Base-by-base conservation (phyloP, 164 flowering plant species). In the Nelumbo lutea region DNA sequence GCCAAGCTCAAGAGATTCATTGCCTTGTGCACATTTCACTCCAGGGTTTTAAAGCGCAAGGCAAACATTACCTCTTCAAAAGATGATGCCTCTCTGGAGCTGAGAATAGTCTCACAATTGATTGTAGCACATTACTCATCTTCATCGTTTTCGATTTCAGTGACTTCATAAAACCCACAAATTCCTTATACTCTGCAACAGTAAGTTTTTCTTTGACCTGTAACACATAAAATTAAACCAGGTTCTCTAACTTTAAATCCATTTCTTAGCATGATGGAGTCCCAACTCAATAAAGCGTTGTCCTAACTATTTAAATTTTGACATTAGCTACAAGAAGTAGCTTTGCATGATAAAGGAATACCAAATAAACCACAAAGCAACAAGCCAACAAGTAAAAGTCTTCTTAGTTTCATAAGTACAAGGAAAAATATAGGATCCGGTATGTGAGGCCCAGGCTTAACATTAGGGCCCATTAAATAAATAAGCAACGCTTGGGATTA, bases 201-300 rank as follows among this genome's bases (percentile, higher is more conserved):
- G 78, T 81, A 51, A 93, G 97, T 73, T 84, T 88, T 76, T 88
- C 93, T 70, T 82, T 72, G 50, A 88, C 97, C 98, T 93, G 84
- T 58, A 72, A 73, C 69, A 48, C 66, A 57, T 1, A 57, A 69
- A 59, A 27, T 15, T 11, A 65, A 66, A 42, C 27, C 5, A 60
- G 45, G 8, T 9, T 47, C 42, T 50, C 15, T 65, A 5, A 53
- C n/a, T 6, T 59, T 38, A 42, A 47, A 13, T 27, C 3, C 3
- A 11, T 5, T 56, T 53, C 53, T 42, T 41, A 4, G 27, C 55
- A 46, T 27, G 55, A 38, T 41, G 46, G 38, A 48, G 39, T 38
- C 39, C 5, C 44, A 10, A 13, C 14, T 42, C 9, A 3, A 57
- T 6, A 57, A 27, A 27, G 27, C 27, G 27, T 27, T 27, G 27